Percentiles rank a stretch among this genome's conserved stretches.
Conservation (phyloP, 805 yeast species). For the Metschnikowia koreensis region DNA sequence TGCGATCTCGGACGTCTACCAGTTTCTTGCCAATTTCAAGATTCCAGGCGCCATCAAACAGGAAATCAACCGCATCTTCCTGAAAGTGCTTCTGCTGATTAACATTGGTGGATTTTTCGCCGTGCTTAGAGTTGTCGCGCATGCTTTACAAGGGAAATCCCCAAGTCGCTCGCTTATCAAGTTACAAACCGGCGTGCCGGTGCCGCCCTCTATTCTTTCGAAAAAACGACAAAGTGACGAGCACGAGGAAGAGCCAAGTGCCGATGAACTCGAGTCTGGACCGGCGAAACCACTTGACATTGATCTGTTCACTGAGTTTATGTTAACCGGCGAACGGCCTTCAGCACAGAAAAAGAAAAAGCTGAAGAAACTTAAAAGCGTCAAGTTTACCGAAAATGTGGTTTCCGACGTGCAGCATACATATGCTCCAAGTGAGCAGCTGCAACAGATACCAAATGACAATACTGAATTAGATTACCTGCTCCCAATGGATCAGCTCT, state of each 20-base stretch:
- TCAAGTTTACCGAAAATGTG: slow-evolving; percentile 70
- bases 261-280: slow-evolving; percentile 4
- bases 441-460: slow-evolving; percentile 15
- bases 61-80: slow-evolving; percentile 50
- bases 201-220: slow-evolving; percentile 75
- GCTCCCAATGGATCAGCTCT: slow-evolving; percentile 74
- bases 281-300: slow-evolving; percentile 55
- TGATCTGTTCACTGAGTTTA: slow-evolving; percentile 80
- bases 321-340: slow-evolving; percentile 78
- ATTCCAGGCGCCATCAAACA: slow-evolving; percentile 51
- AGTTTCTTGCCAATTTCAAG: slow-evolving; percentile 75
- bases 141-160: slow-evolving; percentile 53
- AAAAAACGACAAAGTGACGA: slow-evolving; percentile 54
- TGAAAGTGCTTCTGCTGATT: slow-evolving; percentile 52
- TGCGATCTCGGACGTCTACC: slow-evolving; percentile 71
- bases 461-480: slow-evolving; percentile 52
- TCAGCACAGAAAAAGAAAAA: slow-evolving; percentile 37
- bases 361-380: slow-evolving; percentile 53
- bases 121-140: slow-evolving; percentile 74
- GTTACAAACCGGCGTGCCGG: slow-evolving; percentile 63
- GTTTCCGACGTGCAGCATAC: slow-evolving; percentile 43
- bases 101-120: slow-evolving; percentile 93
- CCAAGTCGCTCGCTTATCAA: slow-evolving; percentile 55
- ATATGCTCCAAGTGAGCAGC: slow-evolving; percentile 12
- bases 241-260: slow-evolving; percentile 24